These are phyloP conservation scores for Pseudogymnoascus sp. DNA, from an alignment of 2,329 filamentous ascomycete species.

Conservation along the genomic window DNA sequence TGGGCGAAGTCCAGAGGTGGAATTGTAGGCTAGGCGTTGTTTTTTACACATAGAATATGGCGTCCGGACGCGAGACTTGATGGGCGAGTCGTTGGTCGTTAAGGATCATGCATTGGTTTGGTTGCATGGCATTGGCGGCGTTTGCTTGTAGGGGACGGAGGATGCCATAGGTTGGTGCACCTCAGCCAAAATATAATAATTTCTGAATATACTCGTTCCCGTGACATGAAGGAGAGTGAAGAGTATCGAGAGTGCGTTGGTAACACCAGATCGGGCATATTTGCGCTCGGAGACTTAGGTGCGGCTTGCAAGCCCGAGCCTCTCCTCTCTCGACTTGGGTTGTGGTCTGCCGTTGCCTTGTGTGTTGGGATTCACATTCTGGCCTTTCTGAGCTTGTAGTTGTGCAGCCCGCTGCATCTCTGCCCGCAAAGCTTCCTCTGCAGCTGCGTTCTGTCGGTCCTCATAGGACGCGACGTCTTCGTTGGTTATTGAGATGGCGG, in stretches of 20 bases:
- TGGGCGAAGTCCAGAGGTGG: background rate
- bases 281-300: conserved; percentile 11
- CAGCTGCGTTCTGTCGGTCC: conserved; percentile 46
- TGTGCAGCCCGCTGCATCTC: conserved; percentile 19
- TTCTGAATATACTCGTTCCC: conserved; percentile 40
- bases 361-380: conserved; percentile 20
- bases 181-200: conserved; percentile 3
- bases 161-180: background rate
- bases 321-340: conserved; percentile 31
- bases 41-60: conserved; percentile 8
- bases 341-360: conserved; percentile 19
- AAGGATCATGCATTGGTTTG: conserved; percentile 4
- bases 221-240: conserved; percentile 36
- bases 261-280: background rate
- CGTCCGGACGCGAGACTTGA: background rate
- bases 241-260: background rate
- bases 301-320: conserved; percentile 28
- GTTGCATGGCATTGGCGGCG: conserved; percentile 6
- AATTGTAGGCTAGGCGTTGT: conserved; percentile 9
- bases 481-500: conserved; percentile 59
- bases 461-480: conserved; percentile 67
- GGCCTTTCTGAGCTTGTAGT: conserved; percentile 19
- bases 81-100: background rate
- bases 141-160: conserved; percentile 1
- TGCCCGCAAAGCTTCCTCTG: conserved; percentile 22